These are phyloP conservation scores for Nothophaeocryptopus gaeumannii DNA, from an alignment of 2,329 filamentous ascomycete genomes.

Conservation along the genomic window DNA sequence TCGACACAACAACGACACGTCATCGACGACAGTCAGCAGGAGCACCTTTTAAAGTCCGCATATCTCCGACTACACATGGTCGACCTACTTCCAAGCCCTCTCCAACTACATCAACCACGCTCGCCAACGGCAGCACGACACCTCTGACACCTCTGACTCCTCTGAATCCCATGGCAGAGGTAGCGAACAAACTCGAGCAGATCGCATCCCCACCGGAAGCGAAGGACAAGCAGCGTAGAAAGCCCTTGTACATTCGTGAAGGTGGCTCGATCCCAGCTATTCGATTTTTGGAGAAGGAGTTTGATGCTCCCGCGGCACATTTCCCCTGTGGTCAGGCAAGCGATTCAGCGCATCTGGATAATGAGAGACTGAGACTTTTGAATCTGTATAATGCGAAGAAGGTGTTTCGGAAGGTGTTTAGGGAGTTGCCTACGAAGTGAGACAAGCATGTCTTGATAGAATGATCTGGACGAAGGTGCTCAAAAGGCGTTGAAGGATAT, in stretches of 20 bases:
- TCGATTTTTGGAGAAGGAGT: constrained; percentile 90
- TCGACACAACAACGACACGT: constrained; percentile 33
- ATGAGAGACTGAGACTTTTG: constrained; percentile 82
- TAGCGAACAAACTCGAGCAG: constrained; percentile 23
- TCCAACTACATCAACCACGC: constrained; percentile 46
- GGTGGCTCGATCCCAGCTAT: constrained; percentile 95
- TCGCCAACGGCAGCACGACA: constrained; percentile 13
- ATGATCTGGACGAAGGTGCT: too few species aligned
- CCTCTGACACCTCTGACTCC: constrained; percentile 26
- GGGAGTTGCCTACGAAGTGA: constrained; percentile 32
- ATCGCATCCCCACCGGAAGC: constrained; percentile 37
- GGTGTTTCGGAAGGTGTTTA: constrained; percentile 84
- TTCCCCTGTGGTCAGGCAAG: constrained; percentile 92
- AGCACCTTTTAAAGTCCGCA: constrained; percentile 15
- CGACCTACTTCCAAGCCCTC: constrained; percentile 36
- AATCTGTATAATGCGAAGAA: constrained; percentile 90
- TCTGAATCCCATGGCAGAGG: constrained; percentile 28
- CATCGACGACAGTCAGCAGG: constrained; percentile 21
- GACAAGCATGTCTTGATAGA: constrained; percentile 46
- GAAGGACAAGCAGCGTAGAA: constrained; percentile 35
- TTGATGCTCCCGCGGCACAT: constrained; percentile 84
- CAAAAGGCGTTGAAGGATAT: too few species aligned
- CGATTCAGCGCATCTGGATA: constrained; percentile 89
- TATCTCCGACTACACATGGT: constrained; percentile 13
- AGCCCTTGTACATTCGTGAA: constrained; percentile 89